Conservation (phyloP, 129 eudicot species). For the carrot (Daucus carota) region DNA sequence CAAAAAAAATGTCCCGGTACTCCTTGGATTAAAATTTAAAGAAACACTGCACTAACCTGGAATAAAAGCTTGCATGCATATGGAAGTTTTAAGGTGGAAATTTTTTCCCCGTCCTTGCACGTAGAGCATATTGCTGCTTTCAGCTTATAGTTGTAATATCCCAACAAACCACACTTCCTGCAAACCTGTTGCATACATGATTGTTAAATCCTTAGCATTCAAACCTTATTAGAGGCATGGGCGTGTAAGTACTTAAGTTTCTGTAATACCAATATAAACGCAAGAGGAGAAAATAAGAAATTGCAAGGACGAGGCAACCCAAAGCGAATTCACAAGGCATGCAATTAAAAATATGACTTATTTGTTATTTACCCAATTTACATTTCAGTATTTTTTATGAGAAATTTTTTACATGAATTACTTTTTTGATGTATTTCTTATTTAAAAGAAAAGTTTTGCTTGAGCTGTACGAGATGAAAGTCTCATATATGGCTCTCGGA, state of each 20-base stretch:
- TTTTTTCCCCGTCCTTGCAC: conserved; percentile 68
- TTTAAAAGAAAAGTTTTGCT: too few relatives aligned
- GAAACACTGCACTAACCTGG: conserved; percentile 45
- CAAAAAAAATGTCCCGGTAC: too few relatives aligned
- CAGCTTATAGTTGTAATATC: conserved; percentile 60
- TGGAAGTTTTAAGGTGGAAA: conserved; percentile 81
- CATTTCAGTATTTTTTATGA: too few relatives aligned
- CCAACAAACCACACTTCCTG: conserved; percentile 79
- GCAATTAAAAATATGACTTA: too few relatives aligned
- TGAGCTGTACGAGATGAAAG: too few relatives aligned
- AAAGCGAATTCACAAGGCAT: too few relatives aligned
- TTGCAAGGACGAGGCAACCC: too few relatives aligned
- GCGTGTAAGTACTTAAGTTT: background rate
- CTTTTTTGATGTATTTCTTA: too few relatives aligned
- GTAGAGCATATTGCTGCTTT: conserved; percentile 66
- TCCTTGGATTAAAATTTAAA: too few relatives aligned
- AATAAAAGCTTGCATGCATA: conserved; percentile 98
- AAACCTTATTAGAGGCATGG: background rate
- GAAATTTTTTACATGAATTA: too few relatives aligned
- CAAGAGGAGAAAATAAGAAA: background rate
- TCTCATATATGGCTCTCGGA: too few relatives aligned
- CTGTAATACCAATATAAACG: background rate
- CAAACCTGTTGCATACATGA: conserved; percentile 50
- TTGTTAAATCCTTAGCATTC: background rate
- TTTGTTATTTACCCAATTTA: too few relatives aligned